phyloP scores from a whole-genome alignment of 352 stramenopile species.

The Phytophthora sp. region DNA sequence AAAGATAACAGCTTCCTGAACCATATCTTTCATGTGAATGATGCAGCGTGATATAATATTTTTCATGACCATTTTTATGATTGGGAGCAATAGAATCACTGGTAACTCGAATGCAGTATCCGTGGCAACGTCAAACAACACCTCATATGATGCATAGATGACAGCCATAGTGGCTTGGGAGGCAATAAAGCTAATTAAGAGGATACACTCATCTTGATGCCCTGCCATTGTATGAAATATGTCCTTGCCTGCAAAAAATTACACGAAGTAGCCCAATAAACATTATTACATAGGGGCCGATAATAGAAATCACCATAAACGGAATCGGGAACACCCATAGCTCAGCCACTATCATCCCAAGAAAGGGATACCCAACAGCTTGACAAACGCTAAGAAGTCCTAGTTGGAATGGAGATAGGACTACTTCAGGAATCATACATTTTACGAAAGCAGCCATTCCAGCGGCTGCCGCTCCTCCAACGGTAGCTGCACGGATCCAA shows the following conservation, averaged over 20 bases:
- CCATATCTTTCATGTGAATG: not conserved
- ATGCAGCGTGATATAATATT: not conserved
- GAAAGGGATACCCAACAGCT: no score
- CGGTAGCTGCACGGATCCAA: no score
- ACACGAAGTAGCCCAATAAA: not conserved
- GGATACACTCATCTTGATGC: not conserved
- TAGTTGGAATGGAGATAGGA: no score
- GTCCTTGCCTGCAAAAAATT: not conserved
- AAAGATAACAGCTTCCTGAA: conserved; percentile 5
- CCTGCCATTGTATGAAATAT: no score
- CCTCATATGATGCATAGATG: not conserved
- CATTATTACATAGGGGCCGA: not conserved
- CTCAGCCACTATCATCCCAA: not conserved
- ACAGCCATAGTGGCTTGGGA: not conserved
- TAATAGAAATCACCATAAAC: not conserved
- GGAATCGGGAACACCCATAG: not conserved
- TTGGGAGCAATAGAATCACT: not conserved
- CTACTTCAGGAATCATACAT: no score
- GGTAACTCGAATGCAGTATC: not conserved
- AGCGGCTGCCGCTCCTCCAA: no score
- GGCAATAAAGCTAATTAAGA: not conserved
- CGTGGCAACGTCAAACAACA: not conserved
- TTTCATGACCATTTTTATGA: conserved; percentile 13
- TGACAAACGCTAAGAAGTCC: no score
- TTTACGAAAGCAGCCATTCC: no score